Conservation (phyloP, 2,329 filamentous ascomycete genomes). For the Sporothrix variecibatus region DNA sequence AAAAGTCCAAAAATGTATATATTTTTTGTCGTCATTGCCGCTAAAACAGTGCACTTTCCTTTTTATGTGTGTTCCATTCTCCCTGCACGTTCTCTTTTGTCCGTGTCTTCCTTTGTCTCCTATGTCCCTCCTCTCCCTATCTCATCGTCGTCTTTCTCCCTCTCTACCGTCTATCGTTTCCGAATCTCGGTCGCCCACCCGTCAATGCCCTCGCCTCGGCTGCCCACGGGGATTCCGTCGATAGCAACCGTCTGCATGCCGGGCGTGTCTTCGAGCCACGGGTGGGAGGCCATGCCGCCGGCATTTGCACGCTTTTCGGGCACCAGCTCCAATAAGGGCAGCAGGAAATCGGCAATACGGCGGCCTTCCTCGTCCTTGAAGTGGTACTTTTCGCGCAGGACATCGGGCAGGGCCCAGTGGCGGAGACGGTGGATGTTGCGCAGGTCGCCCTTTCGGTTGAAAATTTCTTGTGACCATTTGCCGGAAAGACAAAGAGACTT, state of each 20-base stretch:
- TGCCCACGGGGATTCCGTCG: conserved; percentile 73
- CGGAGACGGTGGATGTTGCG: conserved; percentile 95
- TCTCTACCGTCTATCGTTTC: conserved; percentile 59
- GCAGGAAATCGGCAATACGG: conserved; percentile 76
- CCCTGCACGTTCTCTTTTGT: background rate
- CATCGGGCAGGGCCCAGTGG: conserved; percentile 93
- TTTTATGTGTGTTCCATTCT: background rate
- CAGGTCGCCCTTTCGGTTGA: conserved; percentile 95
- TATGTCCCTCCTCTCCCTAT: background rate
- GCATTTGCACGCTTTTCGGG: conserved; percentile 92
- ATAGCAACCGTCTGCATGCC: conserved; percentile 84
- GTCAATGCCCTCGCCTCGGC: conserved; percentile 86
- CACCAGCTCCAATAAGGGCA: conserved; percentile 86
- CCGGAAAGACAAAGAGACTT: conserved; percentile 88
- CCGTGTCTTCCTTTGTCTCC: background rate
- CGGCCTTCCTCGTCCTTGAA: conserved; percentile 81
- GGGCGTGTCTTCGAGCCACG: conserved; percentile 79
- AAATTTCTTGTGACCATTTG: conserved; percentile 98
- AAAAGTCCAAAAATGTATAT: background rate
- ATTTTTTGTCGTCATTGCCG: background rate
- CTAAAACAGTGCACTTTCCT: background rate
- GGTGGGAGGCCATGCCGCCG: conserved; percentile 87
- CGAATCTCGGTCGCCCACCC: conserved; percentile 91
- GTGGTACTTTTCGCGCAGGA: conserved; percentile 95
- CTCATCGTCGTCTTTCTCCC: background rate